Percentiles rank a stretch among this genome's conserved stretches.
These are phyloP conservation scores for Psilocybe azurescens DNA, from an alignment of 768 basidiomycete genomes.

Conservation along the genomic window DNA sequence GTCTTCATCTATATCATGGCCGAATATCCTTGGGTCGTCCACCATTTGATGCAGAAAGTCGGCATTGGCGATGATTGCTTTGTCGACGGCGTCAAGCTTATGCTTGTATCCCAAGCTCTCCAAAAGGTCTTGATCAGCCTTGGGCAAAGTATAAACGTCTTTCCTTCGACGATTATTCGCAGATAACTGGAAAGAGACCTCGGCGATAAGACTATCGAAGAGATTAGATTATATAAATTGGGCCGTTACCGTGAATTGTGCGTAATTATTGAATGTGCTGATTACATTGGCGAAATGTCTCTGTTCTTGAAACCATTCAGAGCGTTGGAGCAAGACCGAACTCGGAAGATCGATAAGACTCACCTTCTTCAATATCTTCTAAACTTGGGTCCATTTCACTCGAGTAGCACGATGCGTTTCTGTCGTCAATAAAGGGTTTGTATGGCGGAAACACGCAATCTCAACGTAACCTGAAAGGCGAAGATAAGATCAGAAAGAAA, in stretches of 20 bases:
- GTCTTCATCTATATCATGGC: constrained; percentile 47
- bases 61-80: constrained; percentile 81
- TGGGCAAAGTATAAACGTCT: constrained; percentile 74
- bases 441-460: neutral
- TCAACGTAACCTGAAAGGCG: neutral
- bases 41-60: constrained; percentile 78
- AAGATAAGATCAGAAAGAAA: neutral
- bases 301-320: constrained; percentile 51
- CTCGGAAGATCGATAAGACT: neutral
- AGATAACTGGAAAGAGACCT: constrained; percentile 40
- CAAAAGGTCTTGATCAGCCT: constrained; percentile 72
- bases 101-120: constrained; percentile 73
- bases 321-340: neutral
- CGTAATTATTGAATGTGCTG: constrained; percentile 76
- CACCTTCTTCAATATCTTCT: constrained; percentile 43
- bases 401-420: neutral
- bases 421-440: neutral
- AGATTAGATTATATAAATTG: neutral
- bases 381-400: constrained; percentile 27
- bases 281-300: constrained; percentile 79
- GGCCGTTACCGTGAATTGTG: constrained; percentile 67
- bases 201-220: constrained; percentile 10
- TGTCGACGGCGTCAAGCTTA: constrained; percentile 81
- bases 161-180: constrained; percentile 71
- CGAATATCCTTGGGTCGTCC: constrained; percentile 83